phyloP scores from a whole-genome alignment of 2,329 filamentous ascomycete genomes.

The Drechslera avenae region DNA sequence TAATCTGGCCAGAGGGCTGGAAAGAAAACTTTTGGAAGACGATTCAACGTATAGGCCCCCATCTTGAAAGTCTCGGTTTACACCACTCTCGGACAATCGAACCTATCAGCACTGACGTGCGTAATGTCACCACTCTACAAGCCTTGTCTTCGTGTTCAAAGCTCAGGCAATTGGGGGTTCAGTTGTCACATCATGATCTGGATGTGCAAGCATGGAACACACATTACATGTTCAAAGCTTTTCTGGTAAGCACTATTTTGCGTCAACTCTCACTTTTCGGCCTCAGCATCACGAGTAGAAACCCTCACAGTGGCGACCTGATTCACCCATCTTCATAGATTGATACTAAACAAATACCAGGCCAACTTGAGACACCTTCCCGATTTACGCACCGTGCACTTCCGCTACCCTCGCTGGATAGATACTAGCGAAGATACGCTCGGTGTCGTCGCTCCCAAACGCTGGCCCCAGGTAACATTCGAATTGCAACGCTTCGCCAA shows the following conservation, averaged over 20 bases:
- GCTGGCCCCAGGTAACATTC: not conserved
- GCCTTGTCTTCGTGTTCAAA: not conserved
- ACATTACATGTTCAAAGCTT: too few species aligned
- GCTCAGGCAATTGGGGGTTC: not conserved
- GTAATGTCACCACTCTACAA: too few species aligned
- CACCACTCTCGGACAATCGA: not conserved
- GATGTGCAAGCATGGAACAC: too few species aligned
- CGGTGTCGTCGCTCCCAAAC: not conserved
- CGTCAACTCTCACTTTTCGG: not conserved
- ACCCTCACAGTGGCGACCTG: too few species aligned
- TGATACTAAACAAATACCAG: not conserved
- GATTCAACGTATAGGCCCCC: not conserved
- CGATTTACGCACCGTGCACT: not conserved
- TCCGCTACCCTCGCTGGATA: not conserved
- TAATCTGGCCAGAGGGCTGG: not conserved
- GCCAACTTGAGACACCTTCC: not conserved
- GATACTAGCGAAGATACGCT: not conserved
- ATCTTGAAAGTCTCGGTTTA: not conserved
- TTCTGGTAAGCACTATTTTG: not conserved
- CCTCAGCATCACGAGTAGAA: not conserved
- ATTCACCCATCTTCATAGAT: too few species aligned
- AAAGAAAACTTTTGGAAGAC: not conserved
- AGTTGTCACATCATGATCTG: not conserved
- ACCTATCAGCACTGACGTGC: too few species aligned
- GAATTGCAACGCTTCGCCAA: slow-evolving; percentile 1